Evolutionary conservation across 2,329 filamentous ascomycete species (phyloP), one percentile per base, ranked within the genome.

Genomic region (Leptosphaerulina australis): DNA sequence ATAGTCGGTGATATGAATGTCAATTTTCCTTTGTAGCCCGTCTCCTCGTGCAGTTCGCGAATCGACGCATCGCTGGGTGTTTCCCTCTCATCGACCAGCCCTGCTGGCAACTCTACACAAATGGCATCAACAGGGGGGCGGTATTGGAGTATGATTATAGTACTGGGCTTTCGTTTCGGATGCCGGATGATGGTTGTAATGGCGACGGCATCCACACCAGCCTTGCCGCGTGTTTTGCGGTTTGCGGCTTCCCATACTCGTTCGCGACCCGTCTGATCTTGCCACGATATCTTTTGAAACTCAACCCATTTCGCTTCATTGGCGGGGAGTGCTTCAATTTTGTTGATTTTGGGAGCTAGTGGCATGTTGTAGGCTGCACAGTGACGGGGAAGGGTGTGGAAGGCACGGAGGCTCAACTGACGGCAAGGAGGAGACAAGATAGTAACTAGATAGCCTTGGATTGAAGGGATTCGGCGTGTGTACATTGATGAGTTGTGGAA

Each of bases 21-120:
- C 53, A 77, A 59, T 55, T 70, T 67, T 35, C 81, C 86, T 58
- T 84, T 77, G 63, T 84, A 85, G 15, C 83, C 83, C 1, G 83
- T 86, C 67, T 86, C 83, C 68, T 86, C 83, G 55, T 77, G 82
- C 31, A 86, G 70, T 68, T 86, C 83, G 14, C 83, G 74, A 9
- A 85, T 70, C 10, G 80, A 80, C 36, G 81, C 82, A 36, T 81
- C 76, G 60, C 79, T 77, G 2, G 82, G 79, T 1, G 77, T 78
- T 64, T 86, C 83, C 11, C 77, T 78, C 31, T 76, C 78, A 60
- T 86, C 83, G 24, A 86, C 79, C 18, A 86, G 72, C 0, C 83
- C 83, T 0, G 83, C 82, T 0, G 83, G 83, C 5, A 85, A 79
- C 62, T 86, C 83, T 39, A 86, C 82, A 39, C 80, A 81, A 26